Evolutionary conservation across 805 yeast genomes (phyloP).

Genomic region (Torulaspora microellipsoides): DNA sequence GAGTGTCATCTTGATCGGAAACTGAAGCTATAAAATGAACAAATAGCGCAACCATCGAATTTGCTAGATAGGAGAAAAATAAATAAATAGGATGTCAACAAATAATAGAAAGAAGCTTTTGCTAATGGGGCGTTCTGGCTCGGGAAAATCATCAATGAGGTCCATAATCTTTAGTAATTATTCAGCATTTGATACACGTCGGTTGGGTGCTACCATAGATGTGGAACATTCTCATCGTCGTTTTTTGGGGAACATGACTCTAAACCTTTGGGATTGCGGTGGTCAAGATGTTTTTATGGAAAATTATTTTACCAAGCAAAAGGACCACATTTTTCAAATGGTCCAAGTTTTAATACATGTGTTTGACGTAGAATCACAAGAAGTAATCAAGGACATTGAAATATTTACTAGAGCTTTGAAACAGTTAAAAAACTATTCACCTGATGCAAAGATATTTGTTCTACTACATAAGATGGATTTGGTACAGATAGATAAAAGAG

Average conservation of each 20-base stretch:
- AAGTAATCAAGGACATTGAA: slow-evolving; percentile 88
- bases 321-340: slow-evolving; percentile 90
- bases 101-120: slow-evolving; percentile 55
- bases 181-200: slow-evolving; percentile 92
- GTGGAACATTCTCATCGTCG: slow-evolving; percentile 96
- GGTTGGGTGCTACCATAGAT: slow-evolving; percentile 95
- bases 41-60: not conserved
- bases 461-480: slow-evolving; percentile 94
- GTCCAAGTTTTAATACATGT: slow-evolving; percentile 95
- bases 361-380: slow-evolving; percentile 91
- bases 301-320: slow-evolving; percentile 80
- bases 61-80: slow-evolving; percentile 1
- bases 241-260: slow-evolving; percentile 90
- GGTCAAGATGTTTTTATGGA: slow-evolving; percentile 97
- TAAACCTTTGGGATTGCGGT: slow-evolving; percentile 97
- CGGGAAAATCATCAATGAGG: slow-evolving; percentile 97
- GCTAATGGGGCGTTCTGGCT: slow-evolving; percentile 88
- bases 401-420: slow-evolving; percentile 80
- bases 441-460: slow-evolving; percentile 87
- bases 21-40: no score
- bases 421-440: slow-evolving; percentile 77
- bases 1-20: no score
- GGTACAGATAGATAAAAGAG: slow-evolving; percentile 80
- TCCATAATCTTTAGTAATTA: slow-evolving; percentile 93
- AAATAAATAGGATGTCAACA: slow-evolving; percentile 19